Conservation (phyloP, 2,329 filamentous ascomycete species). For the Dactylellina parvicollis region DNA sequence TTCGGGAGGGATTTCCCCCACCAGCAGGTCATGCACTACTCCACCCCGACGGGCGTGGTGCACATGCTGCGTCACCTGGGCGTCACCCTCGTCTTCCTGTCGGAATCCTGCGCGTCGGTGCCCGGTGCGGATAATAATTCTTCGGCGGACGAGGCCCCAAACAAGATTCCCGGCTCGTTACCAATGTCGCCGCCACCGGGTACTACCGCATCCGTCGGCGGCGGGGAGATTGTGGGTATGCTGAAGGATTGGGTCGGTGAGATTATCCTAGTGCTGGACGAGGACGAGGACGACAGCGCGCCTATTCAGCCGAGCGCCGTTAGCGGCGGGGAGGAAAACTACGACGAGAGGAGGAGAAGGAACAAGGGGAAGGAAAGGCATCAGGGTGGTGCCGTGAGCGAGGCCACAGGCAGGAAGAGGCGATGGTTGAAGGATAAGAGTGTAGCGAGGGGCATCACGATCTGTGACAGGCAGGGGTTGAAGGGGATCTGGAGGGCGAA, state of each 20-base stretch:
- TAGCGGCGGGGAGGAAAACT: slow-evolving; percentile 51
- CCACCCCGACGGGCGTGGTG: slow-evolving; percentile 41
- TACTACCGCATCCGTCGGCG: slow-evolving; percentile 6
- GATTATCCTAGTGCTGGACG: slow-evolving; percentile 42
- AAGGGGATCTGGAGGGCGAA: slow-evolving; percentile 52
- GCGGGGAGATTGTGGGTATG: slow-evolving; percentile 44
- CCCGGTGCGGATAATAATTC: slow-evolving; percentile 25
- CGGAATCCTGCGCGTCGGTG: slow-evolving; percentile 46
- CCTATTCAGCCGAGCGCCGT: slow-evolving; percentile 38
- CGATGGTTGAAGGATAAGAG: slow-evolving; percentile 52
- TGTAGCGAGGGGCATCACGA: slow-evolving; percentile 34
- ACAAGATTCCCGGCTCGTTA: slow-evolving; percentile 23
- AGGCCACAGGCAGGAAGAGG: slow-evolving; percentile 42
- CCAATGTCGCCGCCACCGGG: slow-evolving; percentile 43
- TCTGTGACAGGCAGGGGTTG: slow-evolving; percentile 45
- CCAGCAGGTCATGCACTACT: slow-evolving; percentile 51
- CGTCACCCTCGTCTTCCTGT: slow-evolving; percentile 45
- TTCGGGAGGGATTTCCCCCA: slow-evolving; percentile 49
- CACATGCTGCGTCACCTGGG: slow-evolving; percentile 47
- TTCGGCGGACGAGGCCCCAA: slow-evolving; percentile 32
- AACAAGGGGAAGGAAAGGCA: slow-evolving; percentile 35
- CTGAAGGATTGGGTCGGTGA: slow-evolving; percentile 45
- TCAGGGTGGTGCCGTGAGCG: slow-evolving; percentile 19
- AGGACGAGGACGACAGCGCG: slow-evolving; percentile 49
- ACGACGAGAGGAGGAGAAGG: slow-evolving; percentile 19